Evolutionary conservation across 305 asterid species (phyloP), one percentile per base, ranked within the genome.

Genomic region (Fraxinus paxiana): DNA sequence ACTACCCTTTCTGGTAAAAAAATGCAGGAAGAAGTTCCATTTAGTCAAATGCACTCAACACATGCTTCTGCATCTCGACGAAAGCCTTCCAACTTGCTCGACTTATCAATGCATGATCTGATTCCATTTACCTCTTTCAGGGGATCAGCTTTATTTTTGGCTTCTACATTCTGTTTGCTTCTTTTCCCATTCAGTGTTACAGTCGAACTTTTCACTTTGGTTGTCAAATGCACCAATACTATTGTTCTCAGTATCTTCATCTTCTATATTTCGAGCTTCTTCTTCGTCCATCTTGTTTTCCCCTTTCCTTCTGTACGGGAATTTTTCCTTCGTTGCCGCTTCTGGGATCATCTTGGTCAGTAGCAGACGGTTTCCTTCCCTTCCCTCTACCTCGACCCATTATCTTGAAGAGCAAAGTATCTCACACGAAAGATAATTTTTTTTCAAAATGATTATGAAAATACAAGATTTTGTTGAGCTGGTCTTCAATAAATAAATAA

Each of bases 41-140:
- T 37, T 37, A 24, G 18, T 69, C 37, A 1, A 20, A 30, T 63
- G 71, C 71, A 87, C 79, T 89, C 89, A 7, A 89, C 89, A 77
- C 83, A 89, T 4, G 92, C 91, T 87, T 90, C 94, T 67, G 94
- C 91, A 75, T 92, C 91, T 63, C 46, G 46, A 37, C 10, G 46
- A 37, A 37, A 37, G 46, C 46, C 46, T 37, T 37, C 46, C 46
- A 37, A 37, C 46, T 37, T 8, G 46, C 46, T 37, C 46, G 46
- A 37, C 46, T 37, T 13, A 37, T 37, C 46, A 37, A 8, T 37
- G 46, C 46, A 37, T 37, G 9, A 37, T 37, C 46, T 37, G 46
- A 37, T 37, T 37, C 46, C 46, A 35, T 35, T 83, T 83, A 77
- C 87, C 67, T 87, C 92, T 75, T 81, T 82, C 12, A 38, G 80